phyloP scores from a whole-genome alignment of 2,329 filamentous ascomycete genomes.

The Daldinia sp. region DNA sequence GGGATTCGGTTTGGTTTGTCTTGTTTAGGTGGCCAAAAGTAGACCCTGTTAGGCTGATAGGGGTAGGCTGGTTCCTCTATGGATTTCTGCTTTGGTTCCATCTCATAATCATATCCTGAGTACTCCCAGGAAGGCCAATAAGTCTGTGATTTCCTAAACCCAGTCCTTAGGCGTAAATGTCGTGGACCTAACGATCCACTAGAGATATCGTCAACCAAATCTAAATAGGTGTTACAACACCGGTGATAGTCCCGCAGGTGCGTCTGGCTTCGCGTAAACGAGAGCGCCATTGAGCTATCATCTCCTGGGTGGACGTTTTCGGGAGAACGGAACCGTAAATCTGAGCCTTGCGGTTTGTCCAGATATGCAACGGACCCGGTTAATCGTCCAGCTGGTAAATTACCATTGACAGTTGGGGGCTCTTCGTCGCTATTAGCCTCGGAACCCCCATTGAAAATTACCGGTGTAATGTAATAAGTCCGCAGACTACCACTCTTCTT shows the following conservation, averaged over 20 bases:
- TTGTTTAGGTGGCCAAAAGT: slow-evolving; percentile 47
- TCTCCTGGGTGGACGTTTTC: slow-evolving; percentile 64
- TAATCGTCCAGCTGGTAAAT: slow-evolving; percentile 4
- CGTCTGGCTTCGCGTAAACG: slow-evolving; percentile 66
- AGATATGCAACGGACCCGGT: slow-evolving; percentile 31
- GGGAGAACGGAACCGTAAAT: slow-evolving; percentile 50
- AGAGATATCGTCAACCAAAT: slow-evolving; percentile 66
- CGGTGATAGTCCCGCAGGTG: slow-evolving; percentile 67
- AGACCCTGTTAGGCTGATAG: slow-evolving; percentile 44
- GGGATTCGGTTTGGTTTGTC: slow-evolving; percentile 15
- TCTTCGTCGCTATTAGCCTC: slow-evolving; percentile 15
- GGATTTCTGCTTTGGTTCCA: neutral
- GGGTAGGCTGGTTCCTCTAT: slow-evolving; percentile 21
- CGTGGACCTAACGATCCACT: slow-evolving; percentile 52
- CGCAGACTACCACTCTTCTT: slow-evolving; percentile 68
- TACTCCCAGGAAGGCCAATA: neutral
- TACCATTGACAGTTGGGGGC: slow-evolving; percentile 24
- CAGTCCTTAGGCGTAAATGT: slow-evolving; percentile 63
- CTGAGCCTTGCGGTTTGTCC: slow-evolving; percentile 55
- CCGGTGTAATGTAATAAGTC: slow-evolving; percentile 72
- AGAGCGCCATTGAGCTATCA: slow-evolving; percentile 54
- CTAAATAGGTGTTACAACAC: slow-evolving; percentile 66
- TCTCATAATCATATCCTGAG: neutral
- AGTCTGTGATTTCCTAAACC: slow-evolving; percentile 57
- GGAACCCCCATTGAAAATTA: slow-evolving; percentile 56